Evolutionary conservation across 805 yeast species (phyloP), one percentile per base, ranked within the genome.

Genomic region (Priceomyces medius): DNA sequence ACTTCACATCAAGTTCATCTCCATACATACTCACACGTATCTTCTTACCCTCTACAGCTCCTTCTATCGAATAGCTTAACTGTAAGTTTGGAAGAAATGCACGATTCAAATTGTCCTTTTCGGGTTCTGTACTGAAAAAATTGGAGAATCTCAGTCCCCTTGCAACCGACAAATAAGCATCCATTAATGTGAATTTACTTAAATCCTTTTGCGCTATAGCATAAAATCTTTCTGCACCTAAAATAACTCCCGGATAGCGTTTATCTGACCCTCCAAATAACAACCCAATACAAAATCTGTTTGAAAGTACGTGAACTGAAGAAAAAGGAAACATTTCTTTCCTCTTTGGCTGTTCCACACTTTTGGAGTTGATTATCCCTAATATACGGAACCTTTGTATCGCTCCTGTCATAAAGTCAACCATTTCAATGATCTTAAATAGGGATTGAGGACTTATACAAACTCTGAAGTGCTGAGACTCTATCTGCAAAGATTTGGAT

Each of bases 281-380:
- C 89, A 96, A 88, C 0, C 96, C 95, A 24, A 85, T 44, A 46
- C 95, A 85, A 44, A 85, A 69, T 47, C 83, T 77, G 49, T 81
- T 76, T 0, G 88, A 77, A 4, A 81, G 56, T 18, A 84, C 68
- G 36, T 79, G 84, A 21, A 84, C 63, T 0, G 87, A 69, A 35
- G 71, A 73, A 46, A 72, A 66, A n/a, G 36, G 64, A 43, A 27
- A 35, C 7, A 16, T 13, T 6, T 2, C 13, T 18, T 16, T 31
- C 33, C 16, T 24, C 10, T 27, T 27, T n/a, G 10, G 17, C 31
- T 29, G 27, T 17, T 26, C n/a, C 8, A 16, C 13, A 28, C 3
- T 20, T 13, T 20, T 20, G 7, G n/a, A 2, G n/a, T 6, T 20
- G 24, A 18, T 7, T 9, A 5, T 27, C 19, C 17, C 32, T 41